Evolutionary conservation across 75 land plant species (phyloP).

Genomic region (Pseudotsuga menziesii): DNA sequence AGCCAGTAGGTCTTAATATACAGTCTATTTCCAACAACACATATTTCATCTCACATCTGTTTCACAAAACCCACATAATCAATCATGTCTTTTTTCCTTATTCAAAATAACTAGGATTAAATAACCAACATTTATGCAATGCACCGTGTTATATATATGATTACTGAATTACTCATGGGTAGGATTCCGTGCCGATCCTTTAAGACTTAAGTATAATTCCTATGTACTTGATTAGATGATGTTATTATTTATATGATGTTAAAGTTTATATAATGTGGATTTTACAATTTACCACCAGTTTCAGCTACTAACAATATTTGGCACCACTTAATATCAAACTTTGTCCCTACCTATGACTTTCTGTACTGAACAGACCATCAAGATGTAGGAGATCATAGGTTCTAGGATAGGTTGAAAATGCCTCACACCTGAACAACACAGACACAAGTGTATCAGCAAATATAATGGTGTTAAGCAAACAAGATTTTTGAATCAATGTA

Average conservation of each 20-base stretch:
- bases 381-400: slow-evolving; percentile 82
- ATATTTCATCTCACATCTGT: slow-evolving; percentile 61
- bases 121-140: too few relatives aligned
- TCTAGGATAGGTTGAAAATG: slow-evolving; percentile 88
- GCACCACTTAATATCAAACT: neutral
- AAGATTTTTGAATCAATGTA: neutral
- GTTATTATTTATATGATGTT: too few relatives aligned
- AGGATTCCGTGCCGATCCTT: too few relatives aligned
- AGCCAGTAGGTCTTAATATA: slow-evolving; percentile 64
- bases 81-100: neutral
- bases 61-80: neutral
- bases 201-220: neutral
- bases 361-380: slow-evolving; percentile 66
- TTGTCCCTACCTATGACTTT: slow-evolving; percentile 50
- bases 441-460: neutral
- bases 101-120: neutral
- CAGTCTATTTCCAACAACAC: slow-evolving; percentile 71
- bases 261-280: too few relatives aligned
- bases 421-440: slow-evolving; percentile 66
- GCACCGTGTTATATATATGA: too few relatives aligned
- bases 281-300: too few relatives aligned
- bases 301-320: too few relatives aligned
- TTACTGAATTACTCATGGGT: too few relatives aligned
- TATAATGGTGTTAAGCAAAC: neutral
- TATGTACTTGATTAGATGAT: neutral